Evolutionary conservation across 257 asterid genomes (phyloP).

Genomic region (Solanum chilense): DNA sequence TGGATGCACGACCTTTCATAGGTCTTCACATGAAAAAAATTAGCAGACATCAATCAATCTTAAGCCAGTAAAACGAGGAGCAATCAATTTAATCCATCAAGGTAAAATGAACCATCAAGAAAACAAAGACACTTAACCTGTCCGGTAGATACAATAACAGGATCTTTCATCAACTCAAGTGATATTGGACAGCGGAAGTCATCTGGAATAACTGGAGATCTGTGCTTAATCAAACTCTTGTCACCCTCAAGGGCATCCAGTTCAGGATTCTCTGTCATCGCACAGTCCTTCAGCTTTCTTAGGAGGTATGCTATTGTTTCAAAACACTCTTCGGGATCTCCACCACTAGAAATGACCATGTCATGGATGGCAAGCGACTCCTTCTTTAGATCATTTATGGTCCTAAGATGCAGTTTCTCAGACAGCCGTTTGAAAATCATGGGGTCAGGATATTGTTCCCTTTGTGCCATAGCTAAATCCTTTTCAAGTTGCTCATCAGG

Average conservation of each 20-base stretch:
- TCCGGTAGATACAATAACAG: constrained; percentile 96
- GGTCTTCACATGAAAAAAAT: constrained; percentile 42
- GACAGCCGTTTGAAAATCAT: constrained; percentile 62
- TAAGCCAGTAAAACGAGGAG: background rate
- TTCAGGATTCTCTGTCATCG: constrained; percentile 43
- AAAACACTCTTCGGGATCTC: constrained; percentile 62
- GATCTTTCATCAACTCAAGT: constrained; percentile 97
- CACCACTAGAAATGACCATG: constrained; percentile 72
- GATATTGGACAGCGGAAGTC: constrained; percentile 97
- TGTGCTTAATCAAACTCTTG: constrained; percentile 47
- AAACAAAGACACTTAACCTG: constrained; percentile 44
- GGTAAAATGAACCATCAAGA: background rate
- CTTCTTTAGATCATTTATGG: constrained; percentile 53
- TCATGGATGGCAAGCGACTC: constrained; percentile 78
- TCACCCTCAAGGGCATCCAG: constrained; percentile 47
- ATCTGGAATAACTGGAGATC: constrained; percentile 91
- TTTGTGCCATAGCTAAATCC: constrained; percentile 76
- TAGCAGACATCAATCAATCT: background rate
- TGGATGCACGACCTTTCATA: constrained; percentile 88
- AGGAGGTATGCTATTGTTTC: constrained; percentile 73
- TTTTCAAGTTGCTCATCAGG: constrained; percentile 67
- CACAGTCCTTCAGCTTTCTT: constrained; percentile 64
- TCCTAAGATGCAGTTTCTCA: constrained; percentile 72
- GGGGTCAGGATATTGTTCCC: constrained; percentile 64
- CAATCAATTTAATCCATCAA: background rate